Percentiles rank a stretch among this genome's conserved stretches.
Conservation (phyloP, 2,329 filamentous ascomycete genomes). For the Biscogniauxia mediterranea region DNA sequence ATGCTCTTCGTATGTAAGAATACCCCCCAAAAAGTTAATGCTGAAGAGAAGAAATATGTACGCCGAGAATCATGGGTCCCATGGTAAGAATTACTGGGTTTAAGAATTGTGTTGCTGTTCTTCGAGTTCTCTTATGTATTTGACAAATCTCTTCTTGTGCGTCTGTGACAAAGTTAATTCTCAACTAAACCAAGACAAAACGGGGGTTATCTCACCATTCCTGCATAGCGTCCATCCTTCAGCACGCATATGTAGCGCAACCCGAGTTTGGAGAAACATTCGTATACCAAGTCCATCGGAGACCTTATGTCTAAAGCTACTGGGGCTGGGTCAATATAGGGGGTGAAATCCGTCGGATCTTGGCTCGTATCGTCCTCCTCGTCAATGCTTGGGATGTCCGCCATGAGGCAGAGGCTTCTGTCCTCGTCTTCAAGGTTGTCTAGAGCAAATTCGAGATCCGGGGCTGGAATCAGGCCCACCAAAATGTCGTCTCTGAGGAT, state of each 20-base stretch:
- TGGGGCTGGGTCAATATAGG: conserved; percentile 88
- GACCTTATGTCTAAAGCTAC: conserved; percentile 84
- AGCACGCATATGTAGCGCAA: conserved; percentile 90
- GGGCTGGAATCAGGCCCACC: conserved; percentile 88
- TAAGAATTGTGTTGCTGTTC: conserved; percentile 39
- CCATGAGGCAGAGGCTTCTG: conserved; percentile 78
- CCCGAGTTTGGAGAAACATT: conserved; percentile 93
- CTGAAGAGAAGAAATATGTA: conserved; percentile 8
- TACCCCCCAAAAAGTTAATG: conserved; percentile 2
- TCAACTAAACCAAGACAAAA: not conserved
- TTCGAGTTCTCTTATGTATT: conserved; percentile 84
- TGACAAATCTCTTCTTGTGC: conserved; percentile 96
- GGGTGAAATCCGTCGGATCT: conserved; percentile 82
- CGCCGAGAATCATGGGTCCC: not conserved
- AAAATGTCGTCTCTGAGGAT: conserved; percentile 77
- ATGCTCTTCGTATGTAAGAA: conserved; percentile 6
- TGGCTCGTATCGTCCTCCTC: conserved; percentile 55
- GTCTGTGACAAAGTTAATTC: conserved; percentile 47
- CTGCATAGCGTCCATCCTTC: conserved; percentile 79
- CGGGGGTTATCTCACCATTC: conserved; percentile 63
- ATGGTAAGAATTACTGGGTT: conserved; percentile 2
- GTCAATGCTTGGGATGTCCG: conserved; percentile 59
- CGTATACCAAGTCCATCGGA: conserved; percentile 92
- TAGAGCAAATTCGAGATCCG: conserved; percentile 88
- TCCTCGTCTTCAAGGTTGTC: conserved; percentile 79